Evolutionary conservation across 768 basidiomycete genomes (phyloP), one percentile per base, ranked within the genome.

Genomic region (Lactarius trivialis): DNA sequence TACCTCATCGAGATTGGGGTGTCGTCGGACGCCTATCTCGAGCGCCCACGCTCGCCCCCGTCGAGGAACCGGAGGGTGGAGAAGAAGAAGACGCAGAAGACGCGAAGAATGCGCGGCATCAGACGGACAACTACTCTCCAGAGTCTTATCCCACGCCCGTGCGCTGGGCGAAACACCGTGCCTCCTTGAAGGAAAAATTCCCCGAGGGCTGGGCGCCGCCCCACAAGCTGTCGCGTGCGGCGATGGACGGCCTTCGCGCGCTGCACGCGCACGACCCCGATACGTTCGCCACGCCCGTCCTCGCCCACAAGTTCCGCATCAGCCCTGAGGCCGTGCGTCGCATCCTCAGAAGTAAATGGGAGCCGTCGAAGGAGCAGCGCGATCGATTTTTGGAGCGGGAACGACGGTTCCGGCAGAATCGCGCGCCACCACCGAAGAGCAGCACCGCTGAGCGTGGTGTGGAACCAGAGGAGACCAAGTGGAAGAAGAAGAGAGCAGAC

Each of bases 311-410:
- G 65, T 85, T 84, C 70, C 75, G 73, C 54, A 75, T 84, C 60
- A 79, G 77, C 55, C 73, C 77, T 30, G 83, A 85, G 71, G 81
- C 81, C 2, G 79, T 83, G 43, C 68, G 77, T 45, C 71, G 82
- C 53, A 81, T 85, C 32, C 67, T 83, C 52, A 74, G 71, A 68
- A 78, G 77, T 67, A 74, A 73, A 57, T 82, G 78, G 73, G 69
- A 73, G 68, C 76, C 78, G 32, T 66, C 71, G 28, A 63, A 62
- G 34, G 77, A 76, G 51, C 56, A 74, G 67, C 66, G 68, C 49
- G 70, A 51, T 57, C 66, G 64, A 63, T n/a, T 76, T 36, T 41
- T 73, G 45, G 64, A 69, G 60, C 65, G 70, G 63, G 75, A 76
- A 69, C 58, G 69, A 59, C 54, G 60, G 53, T 56, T 63, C n/a